Percentiles rank a stretch among this genome's conserved stretches.
Conservation (phyloP, 2,329 filamentous ascomycete genomes). For the Calonectria hawksworthii region DNA sequence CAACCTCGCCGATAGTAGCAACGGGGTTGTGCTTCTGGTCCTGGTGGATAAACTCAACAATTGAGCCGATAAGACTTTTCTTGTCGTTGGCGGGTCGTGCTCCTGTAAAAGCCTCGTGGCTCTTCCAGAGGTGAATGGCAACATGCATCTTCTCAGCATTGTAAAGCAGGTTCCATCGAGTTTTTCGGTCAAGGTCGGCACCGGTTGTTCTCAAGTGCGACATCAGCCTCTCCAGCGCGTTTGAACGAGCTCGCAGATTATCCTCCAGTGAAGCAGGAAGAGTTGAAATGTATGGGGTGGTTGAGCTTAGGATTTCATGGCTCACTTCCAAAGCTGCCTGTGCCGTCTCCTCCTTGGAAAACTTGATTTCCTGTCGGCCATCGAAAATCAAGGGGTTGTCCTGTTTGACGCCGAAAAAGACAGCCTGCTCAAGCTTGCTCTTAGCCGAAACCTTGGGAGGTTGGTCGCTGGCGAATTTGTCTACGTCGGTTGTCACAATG, state of each 20-base stretch:
- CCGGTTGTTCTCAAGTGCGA: constrained; percentile 77
- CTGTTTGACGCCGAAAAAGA: constrained; percentile 88
- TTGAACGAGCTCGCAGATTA: constrained; percentile 80
- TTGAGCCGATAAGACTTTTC: constrained; percentile 79
- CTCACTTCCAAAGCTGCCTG: constrained; percentile 84
- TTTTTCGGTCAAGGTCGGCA: constrained; percentile 74
- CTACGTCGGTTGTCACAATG: constrained; percentile 69
- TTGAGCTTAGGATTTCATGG: constrained; percentile 83
- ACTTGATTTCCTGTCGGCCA: constrained; percentile 74
- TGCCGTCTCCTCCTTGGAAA: constrained; percentile 78
- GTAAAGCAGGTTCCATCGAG: constrained; percentile 86
- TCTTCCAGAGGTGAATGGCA: constrained; percentile 83
- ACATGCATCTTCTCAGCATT: constrained; percentile 92
- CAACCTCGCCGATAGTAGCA: constrained; percentile 77
- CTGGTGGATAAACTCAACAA: constrained; percentile 82
- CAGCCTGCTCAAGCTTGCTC: constrained; percentile 92
- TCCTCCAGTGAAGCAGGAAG: constrained; percentile 83
- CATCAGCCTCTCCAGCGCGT: constrained; percentile 82
- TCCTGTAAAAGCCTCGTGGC: constrained; percentile 79
- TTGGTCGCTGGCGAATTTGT: constrained; percentile 70
- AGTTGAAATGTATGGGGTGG: constrained; percentile 79
- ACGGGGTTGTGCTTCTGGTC: constrained; percentile 79
- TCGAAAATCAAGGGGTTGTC: constrained; percentile 92
- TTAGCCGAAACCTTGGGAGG: constrained; percentile 81
- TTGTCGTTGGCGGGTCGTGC: constrained; percentile 72